Evolutionary conservation across 208 protist genomes (phyloP).

Genomic region (Jaenimonas drosophilae): DNA sequence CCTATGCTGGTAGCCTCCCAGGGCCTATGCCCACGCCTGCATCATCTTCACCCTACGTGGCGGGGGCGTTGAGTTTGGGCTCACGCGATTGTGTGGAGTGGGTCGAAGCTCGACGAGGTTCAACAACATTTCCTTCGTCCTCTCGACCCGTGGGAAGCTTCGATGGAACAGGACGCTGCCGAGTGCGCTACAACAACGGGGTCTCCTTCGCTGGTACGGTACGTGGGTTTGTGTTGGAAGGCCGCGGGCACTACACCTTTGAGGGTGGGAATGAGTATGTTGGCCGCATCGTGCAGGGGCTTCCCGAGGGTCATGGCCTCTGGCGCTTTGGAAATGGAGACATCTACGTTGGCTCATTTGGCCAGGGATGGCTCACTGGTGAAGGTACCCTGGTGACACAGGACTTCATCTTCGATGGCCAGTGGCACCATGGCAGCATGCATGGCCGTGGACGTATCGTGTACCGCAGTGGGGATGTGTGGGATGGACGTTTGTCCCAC

Average conservation of each 20-base stretch:
- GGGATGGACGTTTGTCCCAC: constrained; percentile 38
- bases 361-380: constrained; percentile 35
- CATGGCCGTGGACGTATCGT: constrained; percentile 39
- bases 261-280: constrained; percentile 37
- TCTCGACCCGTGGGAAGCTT: neutral
- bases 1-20: constrained; percentile 28
- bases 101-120: too few species aligned
- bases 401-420: constrained; percentile 50
- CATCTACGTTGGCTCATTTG: constrained; percentile 39
- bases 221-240: constrained; percentile 33
- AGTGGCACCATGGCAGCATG: constrained; percentile 47
- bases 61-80: constrained; percentile 20
- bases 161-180: constrained; percentile 28
- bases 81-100: constrained; percentile 52
- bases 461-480: constrained; percentile 68
- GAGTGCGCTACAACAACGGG: constrained; percentile 40
- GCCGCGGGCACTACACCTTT: constrained; percentile 47
- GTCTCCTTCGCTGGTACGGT: constrained; percentile 56
- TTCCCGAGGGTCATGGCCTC: constrained; percentile 39
- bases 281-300: constrained; percentile 26
- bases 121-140: neutral
- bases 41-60: too few species aligned
- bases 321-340: constrained; percentile 52
- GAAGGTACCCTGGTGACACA: constrained; percentile 19
- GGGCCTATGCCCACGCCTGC: too few species aligned